Base-by-base conservation (phyloP, 345 rosid species). In the Boechera stricta region DNA sequence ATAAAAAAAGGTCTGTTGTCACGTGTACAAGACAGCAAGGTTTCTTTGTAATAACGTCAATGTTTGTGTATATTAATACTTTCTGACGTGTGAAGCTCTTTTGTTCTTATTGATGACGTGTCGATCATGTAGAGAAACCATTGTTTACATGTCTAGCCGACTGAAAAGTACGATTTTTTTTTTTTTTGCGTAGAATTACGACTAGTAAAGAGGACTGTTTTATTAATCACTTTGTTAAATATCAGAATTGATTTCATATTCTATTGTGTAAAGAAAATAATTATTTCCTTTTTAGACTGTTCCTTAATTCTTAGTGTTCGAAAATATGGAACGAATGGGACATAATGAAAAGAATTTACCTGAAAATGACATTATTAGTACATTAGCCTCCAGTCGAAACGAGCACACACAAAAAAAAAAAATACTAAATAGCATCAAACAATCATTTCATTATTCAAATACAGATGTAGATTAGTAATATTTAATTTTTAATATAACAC, bases 21-120 rank as follows among this genome's bases (percentile, higher is more conserved):
- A 31, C 79, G 52, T 75, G 32, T 21, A 35, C 21, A 15, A 21
- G 18, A 69, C 80, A 52, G 75, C 48, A 4, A 76, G 69, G 64
- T 15, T 44, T 68, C n/a, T 29, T 29, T 48, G 12, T 7, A 11
- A 4, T 44, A 13, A 35, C 15, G 24, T 56, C 4, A 7, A 32
- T 60, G 16, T 24, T 36, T 44, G 21, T 21, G 21, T 21, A 21
- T 21, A 21, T 32, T 0, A 15, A 51, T 45, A n/a, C 5, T 5
- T 42, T 44, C 51, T 54, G 66, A 64, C 54, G 72, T 77, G 76
- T 47, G 26, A 36, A 6, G 5, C 32, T 56, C 59, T 26, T 42
- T 35, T 44, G 33, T 33, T 9, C 10, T 38, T 51, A 6, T 13
- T 15, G 35, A 24, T 32, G 51, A 62, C 49, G 57, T 76, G 80